Base-by-base conservation (phyloP, 805 yeast genomes). In the Saturnispora saitoi region DNA sequence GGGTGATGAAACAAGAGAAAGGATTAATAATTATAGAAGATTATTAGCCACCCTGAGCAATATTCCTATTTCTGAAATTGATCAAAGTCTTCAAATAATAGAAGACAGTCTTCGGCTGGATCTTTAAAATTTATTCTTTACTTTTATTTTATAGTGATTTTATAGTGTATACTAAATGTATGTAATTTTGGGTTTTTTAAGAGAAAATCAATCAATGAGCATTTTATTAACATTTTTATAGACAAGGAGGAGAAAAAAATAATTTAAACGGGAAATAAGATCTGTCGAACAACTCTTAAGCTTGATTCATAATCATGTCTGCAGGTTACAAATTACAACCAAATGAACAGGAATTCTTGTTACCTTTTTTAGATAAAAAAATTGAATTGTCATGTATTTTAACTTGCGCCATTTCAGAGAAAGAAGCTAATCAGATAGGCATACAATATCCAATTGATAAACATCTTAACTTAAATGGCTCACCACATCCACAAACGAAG, bases 41-140 rank as follows among this genome's bases (percentile, higher is more conserved):
- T 71, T 84, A 60, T 81, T 84, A 43, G 75, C 87, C 48, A 73
- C 77, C 45, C 77, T 87, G 53, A 81, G 89, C 43, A 86, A 80
- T 39, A 75, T 85, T 49, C 77, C 77, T 10, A 73, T 80, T 20
- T 77, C 76, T 53, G 86, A 83, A 55, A 84, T 84, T 37, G 87
- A 82, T 59, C 76, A 74, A 42, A 75, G 81, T 52, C 68, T 83
- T 46, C 83, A 81, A 58, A 83, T 81, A 7, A 78, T 83, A 36
- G 68, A 63, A 48, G 63, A 62, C 19, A 62, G 67, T 43, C 45
- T 55, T 15, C 45, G 49, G 8, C 28, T 37, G 24, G 55, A 53
- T 32, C 32, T 31, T 37, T 32, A 20, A 36, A 7, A 15, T 22
- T 15, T 10, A 20, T 32, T 9, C 38, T n/a, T 17, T 7, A 4